A percentile compares a stretch with the other conserved stretches of the same genome.
phyloP scores from a whole-genome alignment of 176 grass and related monocot species.

The Bolboschoenus planiculmis region DNA sequence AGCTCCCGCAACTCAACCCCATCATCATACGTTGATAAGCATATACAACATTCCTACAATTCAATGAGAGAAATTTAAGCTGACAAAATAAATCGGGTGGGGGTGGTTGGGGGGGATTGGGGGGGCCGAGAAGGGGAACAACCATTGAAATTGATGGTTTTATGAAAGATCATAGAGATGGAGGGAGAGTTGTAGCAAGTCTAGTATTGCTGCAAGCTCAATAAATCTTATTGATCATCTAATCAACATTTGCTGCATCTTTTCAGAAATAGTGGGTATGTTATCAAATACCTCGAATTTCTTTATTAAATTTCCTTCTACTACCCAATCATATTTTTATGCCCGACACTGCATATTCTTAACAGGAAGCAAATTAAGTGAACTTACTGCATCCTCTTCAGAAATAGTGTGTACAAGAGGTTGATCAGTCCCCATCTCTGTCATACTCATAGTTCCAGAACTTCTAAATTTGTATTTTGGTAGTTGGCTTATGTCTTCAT shows the following conservation, averaged over 20 bases:
- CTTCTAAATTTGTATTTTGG: constrained; percentile 64
- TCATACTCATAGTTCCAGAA: constrained; percentile 62
- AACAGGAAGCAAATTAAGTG: background rate
- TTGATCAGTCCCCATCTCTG: constrained; percentile 53
- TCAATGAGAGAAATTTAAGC: background rate
- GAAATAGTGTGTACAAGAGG: constrained; percentile 57
- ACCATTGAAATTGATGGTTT: background rate
- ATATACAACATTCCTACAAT: constrained; percentile 76
- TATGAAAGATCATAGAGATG: background rate
- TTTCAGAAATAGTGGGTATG: background rate
- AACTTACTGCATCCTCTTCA: constrained; percentile 72
- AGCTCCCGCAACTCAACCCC: constrained; percentile 67
- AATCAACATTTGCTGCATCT: background rate
- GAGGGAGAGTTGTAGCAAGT: background rate
- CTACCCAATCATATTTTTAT: background rate
- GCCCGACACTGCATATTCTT: background rate
- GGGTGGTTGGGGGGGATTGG: too few species aligned
- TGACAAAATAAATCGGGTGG: background rate
- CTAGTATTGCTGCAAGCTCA: background rate
- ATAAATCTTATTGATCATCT: background rate
- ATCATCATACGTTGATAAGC: constrained; percentile 61
- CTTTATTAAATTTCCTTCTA: background rate
- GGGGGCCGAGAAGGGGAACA: too few species aligned
- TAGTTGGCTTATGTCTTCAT: constrained; percentile 75
- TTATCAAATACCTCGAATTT: background rate